These are phyloP conservation scores for Rhizopogon vesiculosus DNA, from an alignment of 768 basidiomycete species.

Conservation along the genomic window DNA sequence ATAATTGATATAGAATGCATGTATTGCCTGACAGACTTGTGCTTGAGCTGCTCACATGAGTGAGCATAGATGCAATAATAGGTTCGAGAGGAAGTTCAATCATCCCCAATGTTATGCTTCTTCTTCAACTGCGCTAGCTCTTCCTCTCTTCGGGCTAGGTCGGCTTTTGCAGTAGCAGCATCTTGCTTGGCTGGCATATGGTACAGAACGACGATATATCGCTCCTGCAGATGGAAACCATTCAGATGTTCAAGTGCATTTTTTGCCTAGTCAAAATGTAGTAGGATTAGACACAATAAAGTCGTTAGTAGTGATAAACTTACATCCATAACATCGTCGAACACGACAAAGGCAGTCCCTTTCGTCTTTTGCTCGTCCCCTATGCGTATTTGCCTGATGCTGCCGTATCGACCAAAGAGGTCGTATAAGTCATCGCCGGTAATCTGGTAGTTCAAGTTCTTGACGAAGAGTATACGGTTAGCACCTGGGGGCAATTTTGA, in stretches of 20 bases:
- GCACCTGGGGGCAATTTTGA: conserved; percentile 89
- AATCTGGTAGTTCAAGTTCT: conserved; percentile 90
- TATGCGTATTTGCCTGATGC: conserved; percentile 91
- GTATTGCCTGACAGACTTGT: conserved; percentile 1
- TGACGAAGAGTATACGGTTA: conserved; percentile 89
- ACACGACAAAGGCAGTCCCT: conserved; percentile 96
- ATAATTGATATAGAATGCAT: conserved; percentile 8
- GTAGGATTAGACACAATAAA: conserved; percentile 9
- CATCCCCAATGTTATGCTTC: conserved; percentile 80
- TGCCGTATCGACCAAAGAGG: conserved; percentile 95
- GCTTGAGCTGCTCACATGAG: conserved; percentile 6
- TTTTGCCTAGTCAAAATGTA: conserved; percentile 61
- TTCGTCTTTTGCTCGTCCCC: conserved; percentile 90
- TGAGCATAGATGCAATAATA: conserved; percentile 9
- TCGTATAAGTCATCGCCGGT: conserved; percentile 95
- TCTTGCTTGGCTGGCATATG: conserved; percentile 98
- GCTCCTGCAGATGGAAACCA: conserved; percentile 96
- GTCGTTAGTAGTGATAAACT: conserved; percentile 19
- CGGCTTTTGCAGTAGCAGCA: conserved; percentile 88
- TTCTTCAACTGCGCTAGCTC: conserved; percentile 84
- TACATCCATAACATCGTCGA: conserved; percentile 95
- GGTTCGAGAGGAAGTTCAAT: conserved; percentile 32
- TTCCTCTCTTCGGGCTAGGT: conserved; percentile 86
- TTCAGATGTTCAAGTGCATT: conserved; percentile 96
- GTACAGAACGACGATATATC: conserved; percentile 96